These are phyloP conservation scores for Vararia minispora DNA, from an alignment of 768 basidiomycete species.

Conservation along the genomic window DNA sequence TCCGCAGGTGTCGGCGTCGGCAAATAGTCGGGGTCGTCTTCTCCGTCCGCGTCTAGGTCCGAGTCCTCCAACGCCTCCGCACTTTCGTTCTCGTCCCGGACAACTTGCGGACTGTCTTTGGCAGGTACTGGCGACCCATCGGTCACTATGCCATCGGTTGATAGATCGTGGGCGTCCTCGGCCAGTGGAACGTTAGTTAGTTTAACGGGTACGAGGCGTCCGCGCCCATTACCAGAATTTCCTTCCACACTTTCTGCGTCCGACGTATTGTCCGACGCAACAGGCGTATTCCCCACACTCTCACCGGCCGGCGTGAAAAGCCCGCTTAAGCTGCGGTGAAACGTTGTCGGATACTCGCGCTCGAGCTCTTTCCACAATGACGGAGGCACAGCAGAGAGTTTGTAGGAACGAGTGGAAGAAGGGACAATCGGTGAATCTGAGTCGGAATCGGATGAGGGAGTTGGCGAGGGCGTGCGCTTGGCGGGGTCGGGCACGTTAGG, in stretches of 20 bases:
- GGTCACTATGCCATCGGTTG: too few relatives aligned
- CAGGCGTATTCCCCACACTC: slow-evolving; percentile 8
- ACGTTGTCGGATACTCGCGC: background rate
- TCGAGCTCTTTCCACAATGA: slow-evolving; percentile 2
- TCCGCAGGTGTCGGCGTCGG: background rate
- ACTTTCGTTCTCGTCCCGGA: slow-evolving; percentile 5
- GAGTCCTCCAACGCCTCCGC: background rate
- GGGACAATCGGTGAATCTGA: background rate
- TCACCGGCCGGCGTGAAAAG: slow-evolving; percentile 12
- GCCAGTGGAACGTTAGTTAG: too few relatives aligned
- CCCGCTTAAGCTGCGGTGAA: slow-evolving; percentile 8
- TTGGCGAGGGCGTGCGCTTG: slow-evolving; percentile 1
- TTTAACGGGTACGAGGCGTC: too few relatives aligned
- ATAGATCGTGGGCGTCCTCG: too few relatives aligned
- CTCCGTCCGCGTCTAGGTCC: slow-evolving; percentile 13
- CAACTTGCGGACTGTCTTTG: too few relatives aligned
- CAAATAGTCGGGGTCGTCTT: slow-evolving; percentile 13
- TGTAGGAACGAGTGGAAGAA: background rate
- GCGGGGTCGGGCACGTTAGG: slow-evolving; percentile 14
- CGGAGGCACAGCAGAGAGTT: slow-evolving; percentile 3
- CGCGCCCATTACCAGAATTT: too few relatives aligned
- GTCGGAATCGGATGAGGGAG: too few relatives aligned
- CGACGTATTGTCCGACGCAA: too few relatives aligned
- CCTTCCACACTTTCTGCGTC: too few relatives aligned
- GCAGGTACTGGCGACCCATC: too few relatives aligned